Percentiles rank a stretch among this genome's conserved stretches.
Evolutionary conservation across 2,329 filamentous ascomycete genomes (phyloP).

Genomic region (Ophiostoma ips): DNA sequence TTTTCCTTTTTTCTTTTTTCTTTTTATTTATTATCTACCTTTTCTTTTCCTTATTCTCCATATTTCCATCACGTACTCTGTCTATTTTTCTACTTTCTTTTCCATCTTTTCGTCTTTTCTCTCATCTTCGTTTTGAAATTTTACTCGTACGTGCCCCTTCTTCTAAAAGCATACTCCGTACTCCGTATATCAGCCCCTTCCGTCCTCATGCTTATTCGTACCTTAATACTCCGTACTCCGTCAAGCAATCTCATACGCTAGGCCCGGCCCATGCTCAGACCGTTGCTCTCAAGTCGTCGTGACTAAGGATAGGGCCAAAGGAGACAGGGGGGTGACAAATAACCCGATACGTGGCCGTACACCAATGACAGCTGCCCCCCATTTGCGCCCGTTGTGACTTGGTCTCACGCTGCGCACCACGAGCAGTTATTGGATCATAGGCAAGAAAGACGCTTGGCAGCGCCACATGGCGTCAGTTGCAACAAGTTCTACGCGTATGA

Average conservation of each 20-base stretch:
- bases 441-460: no score
- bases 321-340: neutral
- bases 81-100: neutral
- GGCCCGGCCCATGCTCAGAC: conserved; percentile 1
- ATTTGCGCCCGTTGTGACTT: no score
- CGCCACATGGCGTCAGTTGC: no score
- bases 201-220: neutral
- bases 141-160: no score
- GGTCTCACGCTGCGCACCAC: no score
- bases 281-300: neutral
- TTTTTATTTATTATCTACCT: neutral
- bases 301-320: neutral
- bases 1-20: neutral
- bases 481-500: no score
- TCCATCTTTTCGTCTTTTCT: neutral
- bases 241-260: neutral
- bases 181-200: no score
- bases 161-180: no score
- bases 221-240: no score
- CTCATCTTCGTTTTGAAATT: no score
- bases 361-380: no score
- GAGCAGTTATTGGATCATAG: no score
- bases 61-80: neutral
- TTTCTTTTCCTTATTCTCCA: neutral
- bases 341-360: neutral